Conservation (phyloP, 306 rosid genomes). For the Inga leiocalycina region DNA sequence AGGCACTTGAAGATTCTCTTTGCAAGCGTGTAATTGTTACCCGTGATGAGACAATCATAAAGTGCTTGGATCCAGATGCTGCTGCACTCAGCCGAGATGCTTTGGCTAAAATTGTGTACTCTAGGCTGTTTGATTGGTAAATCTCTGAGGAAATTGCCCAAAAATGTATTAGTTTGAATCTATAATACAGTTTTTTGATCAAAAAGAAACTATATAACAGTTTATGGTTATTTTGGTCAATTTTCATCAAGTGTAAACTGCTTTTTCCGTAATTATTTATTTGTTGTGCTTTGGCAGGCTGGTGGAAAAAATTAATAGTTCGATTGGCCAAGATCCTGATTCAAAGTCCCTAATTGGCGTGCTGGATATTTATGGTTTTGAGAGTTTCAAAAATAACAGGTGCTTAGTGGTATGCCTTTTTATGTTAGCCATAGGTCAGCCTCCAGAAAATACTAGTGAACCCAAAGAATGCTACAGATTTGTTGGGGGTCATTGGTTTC, state of each 20-base stretch:
- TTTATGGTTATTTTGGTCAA: conserved; percentile 30
- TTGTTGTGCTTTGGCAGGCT: conserved; percentile 70
- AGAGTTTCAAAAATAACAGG: conserved; percentile 99
- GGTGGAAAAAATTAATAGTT: conserved; percentile 83
- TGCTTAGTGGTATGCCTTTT: conserved; percentile 57
- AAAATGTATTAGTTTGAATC: conserved; percentile 24
- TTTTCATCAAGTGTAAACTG: conserved; percentile 13
- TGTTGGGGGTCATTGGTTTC: not conserved
- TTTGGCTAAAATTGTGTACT: conserved; percentile 89
- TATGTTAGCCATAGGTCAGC: conserved; percentile 42
- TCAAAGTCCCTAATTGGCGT: conserved; percentile 91
- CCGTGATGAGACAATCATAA: conserved; percentile 92
- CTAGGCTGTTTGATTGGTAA: conserved; percentile 97
- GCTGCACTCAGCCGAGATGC: conserved; percentile 97
- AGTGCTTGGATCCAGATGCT: conserved; percentile 91
- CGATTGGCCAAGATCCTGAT: conserved; percentile 96
- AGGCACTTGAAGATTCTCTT: conserved; percentile 95
- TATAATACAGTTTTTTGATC: conserved; percentile 4
- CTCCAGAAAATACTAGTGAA: conserved; percentile 1
- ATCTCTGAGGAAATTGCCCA: conserved; percentile 33
- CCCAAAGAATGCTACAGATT: conserved; percentile 13
- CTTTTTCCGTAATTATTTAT: conserved; percentile 22
- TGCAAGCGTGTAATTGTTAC: conserved; percentile 98
- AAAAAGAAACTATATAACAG: conserved; percentile 3
- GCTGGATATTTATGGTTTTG: conserved; percentile 99